Evolutionary conservation across 495 filamentous ascomycete genomes (phyloP).

Genomic region (Penicillium silybi): DNA sequence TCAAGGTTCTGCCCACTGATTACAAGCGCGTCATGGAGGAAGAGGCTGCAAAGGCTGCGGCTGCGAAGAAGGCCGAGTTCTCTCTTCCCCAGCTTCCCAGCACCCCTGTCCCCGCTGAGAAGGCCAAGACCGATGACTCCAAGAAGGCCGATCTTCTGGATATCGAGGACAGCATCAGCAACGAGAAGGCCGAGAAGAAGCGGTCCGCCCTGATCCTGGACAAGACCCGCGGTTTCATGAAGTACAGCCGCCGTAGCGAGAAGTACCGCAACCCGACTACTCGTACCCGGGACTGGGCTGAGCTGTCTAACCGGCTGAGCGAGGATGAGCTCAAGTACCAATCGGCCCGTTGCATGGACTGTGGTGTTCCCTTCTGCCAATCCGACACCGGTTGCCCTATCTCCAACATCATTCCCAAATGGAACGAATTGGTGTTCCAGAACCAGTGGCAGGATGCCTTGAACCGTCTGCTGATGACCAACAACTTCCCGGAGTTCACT

Average conservation of each 20-base stretch:
- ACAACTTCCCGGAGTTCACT: slow-evolving; percentile 99
- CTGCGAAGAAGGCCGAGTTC: slow-evolving; percentile 80
- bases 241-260: slow-evolving; percentile 90
- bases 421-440: slow-evolving; percentile 93
- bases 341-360: slow-evolving; percentile 99
- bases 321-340: slow-evolving; percentile 99
- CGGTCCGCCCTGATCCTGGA: slow-evolving; percentile 89
- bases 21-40: slow-evolving; percentile 94
- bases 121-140: slow-evolving; percentile 53
- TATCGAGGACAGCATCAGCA: slow-evolving; percentile 89
- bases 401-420: slow-evolving; percentile 99
- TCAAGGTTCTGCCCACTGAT: slow-evolving; percentile 93
- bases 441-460: slow-evolving; percentile 95
- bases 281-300: slow-evolving; percentile 89
- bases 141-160: slow-evolving; percentile 85
- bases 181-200: slow-evolving; percentile 88
- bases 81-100: slow-evolving; percentile 75
- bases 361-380: slow-evolving; percentile 98
- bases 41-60: slow-evolving; percentile 78
- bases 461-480: slow-evolving; percentile 94
- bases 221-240: slow-evolving; percentile 99
- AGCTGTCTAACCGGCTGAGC: slow-evolving; percentile 81
- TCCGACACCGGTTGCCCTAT: slow-evolving; percentile 97
- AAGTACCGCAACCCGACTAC: slow-evolving; percentile 90
- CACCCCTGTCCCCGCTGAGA: slow-evolving; percentile 47